These are phyloP conservation scores for Beauveria caledonica DNA, from an alignment of 2,329 filamentous ascomycete species.

Conservation along the genomic window DNA sequence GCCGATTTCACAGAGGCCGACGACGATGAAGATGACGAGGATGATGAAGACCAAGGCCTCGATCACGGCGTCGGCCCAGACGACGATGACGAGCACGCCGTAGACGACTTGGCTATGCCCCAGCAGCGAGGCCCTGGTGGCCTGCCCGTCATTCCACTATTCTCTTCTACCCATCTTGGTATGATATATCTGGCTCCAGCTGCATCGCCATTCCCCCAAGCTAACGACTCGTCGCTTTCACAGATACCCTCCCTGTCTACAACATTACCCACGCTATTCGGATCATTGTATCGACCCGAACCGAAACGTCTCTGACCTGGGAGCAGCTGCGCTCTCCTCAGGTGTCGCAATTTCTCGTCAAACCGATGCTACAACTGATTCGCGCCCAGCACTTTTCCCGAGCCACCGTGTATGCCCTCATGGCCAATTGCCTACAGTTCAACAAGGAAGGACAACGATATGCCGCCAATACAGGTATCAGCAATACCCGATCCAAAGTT, in stretches of 20 bases:
- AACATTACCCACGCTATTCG: constrained; percentile 85
- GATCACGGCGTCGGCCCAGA: constrained; percentile 42
- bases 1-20: constrained; percentile 60
- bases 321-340: constrained; percentile 94
- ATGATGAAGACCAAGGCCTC: constrained; percentile 29
- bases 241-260: constrained; percentile 83
- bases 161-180: constrained; percentile 73
- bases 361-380: constrained; percentile 90
- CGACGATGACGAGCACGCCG: constrained; percentile 36
- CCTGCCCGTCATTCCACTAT: constrained; percentile 59
- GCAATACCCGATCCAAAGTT: constrained; percentile 75
- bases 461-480: constrained; percentile 76
- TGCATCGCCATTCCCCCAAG: background rate
- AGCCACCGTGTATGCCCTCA: constrained; percentile 79
- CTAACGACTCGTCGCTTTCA: constrained; percentile 17
- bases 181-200: constrained; percentile 17
- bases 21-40: constrained; percentile 42
- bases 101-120: constrained; percentile 30
- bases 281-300: constrained; percentile 72
- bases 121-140: constrained; percentile 16
- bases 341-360: constrained; percentile 89
- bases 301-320: constrained; percentile 89
- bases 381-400: constrained; percentile 74
- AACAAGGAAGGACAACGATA: constrained; percentile 75
- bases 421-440: constrained; percentile 93